Base-by-base conservation (phyloP, 176 grass and related monocot species). In the Areca catechu region DNA sequence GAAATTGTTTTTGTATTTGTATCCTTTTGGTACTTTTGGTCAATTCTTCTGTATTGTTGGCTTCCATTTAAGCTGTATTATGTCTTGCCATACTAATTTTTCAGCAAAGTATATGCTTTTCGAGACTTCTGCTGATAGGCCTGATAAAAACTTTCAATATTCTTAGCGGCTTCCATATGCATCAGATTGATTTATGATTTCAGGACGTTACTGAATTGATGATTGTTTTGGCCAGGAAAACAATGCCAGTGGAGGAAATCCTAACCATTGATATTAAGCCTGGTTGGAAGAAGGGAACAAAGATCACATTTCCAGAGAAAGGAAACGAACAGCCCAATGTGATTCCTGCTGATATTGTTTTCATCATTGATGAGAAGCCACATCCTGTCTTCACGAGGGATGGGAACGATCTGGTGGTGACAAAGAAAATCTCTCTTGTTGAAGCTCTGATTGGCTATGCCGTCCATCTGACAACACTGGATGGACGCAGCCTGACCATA, bases 211-310 rank as follows among this genome's bases (percentile, higher is more conserved):
- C 34, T 14, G 10, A 43, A 43, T 12, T 43, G 14, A 14, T 43
- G 34, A 43, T 43, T 4, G 4, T 16, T 19, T n/a, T 16, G 15
- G 51, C 49, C 79, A 92, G 89, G 49, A 88, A 76, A 66, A 94
- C 83, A 0, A 74, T 94, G 20, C 73, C 83, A 0, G 86, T 88
- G 4, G 86, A 88, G 71, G 92, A 97, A 65, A 97, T 97, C 53
- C 43, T 97, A 21, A 85, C 83, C 2, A 97, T 97, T 16, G 86
- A 97, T 5, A 80, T 97, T 68, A 97, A 97, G 71, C 86, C 92
- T 0, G 92, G 92, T 9, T 97, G 92, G 92, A 97, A 97, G 77
- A 90, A 97, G 64, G 92, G 92, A 48, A 97, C 92, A 9, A 97
- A 97, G 79, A 97, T 97, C 63, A 97, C 92, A 17, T 97, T 97